Conservation (phyloP, 768 basidiomycete species). For the Piloderma croceum region DNA sequence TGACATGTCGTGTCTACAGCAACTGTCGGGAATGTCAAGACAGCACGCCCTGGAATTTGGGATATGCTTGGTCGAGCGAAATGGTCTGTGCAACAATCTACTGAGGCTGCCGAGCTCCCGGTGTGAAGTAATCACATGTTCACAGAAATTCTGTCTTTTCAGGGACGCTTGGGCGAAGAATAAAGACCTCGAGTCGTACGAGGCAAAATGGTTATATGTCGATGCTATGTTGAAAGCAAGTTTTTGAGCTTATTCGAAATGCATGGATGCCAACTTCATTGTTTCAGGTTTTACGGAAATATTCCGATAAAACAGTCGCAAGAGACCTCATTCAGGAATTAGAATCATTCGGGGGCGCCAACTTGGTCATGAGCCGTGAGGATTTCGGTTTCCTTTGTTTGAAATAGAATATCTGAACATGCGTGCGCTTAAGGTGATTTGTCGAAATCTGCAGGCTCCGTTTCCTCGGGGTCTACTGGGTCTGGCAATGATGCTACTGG, state of each 20-base stretch:
- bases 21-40: slow-evolving; percentile 82
- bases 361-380: slow-evolving; percentile 63
- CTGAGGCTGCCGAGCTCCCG: no score
- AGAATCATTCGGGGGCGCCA: slow-evolving; percentile 63
- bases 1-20: slow-evolving; percentile 38
- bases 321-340: slow-evolving; percentile 71
- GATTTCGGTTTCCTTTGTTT: slow-evolving; percentile 1
- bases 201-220: slow-evolving; percentile 88
- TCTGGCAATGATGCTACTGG: slow-evolving; percentile 38
- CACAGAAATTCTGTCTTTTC: slow-evolving; percentile 1
- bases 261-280: neutral
- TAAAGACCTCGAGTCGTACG: slow-evolving; percentile 66
- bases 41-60: slow-evolving; percentile 76
- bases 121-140: slow-evolving; percentile 23
- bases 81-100: no score
- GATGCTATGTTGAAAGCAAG: slow-evolving; percentile 78
- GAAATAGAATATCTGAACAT: neutral
- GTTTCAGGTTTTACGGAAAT: slow-evolving; percentile 68
- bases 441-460: slow-evolving; percentile 49
- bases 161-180: slow-evolving; percentile 98
- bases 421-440: slow-evolving; percentile 30
- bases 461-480: slow-evolving; percentile 60
- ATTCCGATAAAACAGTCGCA: slow-evolving; percentile 78
- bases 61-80: slow-evolving; percentile 92
- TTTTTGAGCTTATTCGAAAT: neutral